Percentiles rank a stretch among this genome's conserved stretches.
These are phyloP conservation scores for Trametes pubescens DNA, from an alignment of 1,284 basidiomycete genomes.

Conservation along the genomic window DNA sequence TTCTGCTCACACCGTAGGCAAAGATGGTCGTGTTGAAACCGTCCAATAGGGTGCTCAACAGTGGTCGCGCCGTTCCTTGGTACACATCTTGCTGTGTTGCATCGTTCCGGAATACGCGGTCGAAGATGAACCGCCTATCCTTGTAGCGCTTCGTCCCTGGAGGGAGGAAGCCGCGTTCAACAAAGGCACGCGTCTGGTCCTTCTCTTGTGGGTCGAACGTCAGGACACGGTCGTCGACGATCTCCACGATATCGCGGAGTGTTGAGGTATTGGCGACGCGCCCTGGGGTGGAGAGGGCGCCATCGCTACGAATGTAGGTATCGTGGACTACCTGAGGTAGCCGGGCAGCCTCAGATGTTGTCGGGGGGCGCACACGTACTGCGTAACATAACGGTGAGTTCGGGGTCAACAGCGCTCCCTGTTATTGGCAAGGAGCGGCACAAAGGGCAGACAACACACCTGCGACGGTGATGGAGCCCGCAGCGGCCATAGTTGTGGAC, in stretches of 20 bases:
- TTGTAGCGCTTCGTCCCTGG: conserved; percentile 91
- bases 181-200: conserved; percentile 77
- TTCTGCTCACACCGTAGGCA: conserved; percentile 89
- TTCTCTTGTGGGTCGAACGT: conserved; percentile 96
- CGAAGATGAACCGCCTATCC: conserved; percentile 95
- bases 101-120: conserved; percentile 86
- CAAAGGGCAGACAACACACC: conserved; percentile 54
- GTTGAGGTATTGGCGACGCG: conserved; percentile 60
- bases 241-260: conserved; percentile 79
- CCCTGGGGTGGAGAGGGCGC: conserved; percentile 74
- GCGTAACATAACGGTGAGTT: conserved; percentile 6
- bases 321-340: conserved; percentile 79
- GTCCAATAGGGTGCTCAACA: conserved; percentile 85
- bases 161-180: conserved; percentile 81
- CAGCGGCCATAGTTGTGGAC: conserved; percentile 68
- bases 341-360: conserved; percentile 81
- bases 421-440: conserved; percentile 5
- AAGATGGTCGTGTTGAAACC: conserved; percentile 98
- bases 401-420: conserved; percentile 11
- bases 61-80: conserved; percentile 82
- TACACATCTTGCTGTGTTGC: conserved; percentile 88
- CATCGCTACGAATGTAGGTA: conserved; percentile 80
- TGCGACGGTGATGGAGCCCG: conserved; percentile 88
- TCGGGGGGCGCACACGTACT: conserved; percentile 94
- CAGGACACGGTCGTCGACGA: conserved; percentile 86